Conservation (phyloP, 2,329 filamentous ascomycete genomes). For the Fusarium graminum region DNA sequence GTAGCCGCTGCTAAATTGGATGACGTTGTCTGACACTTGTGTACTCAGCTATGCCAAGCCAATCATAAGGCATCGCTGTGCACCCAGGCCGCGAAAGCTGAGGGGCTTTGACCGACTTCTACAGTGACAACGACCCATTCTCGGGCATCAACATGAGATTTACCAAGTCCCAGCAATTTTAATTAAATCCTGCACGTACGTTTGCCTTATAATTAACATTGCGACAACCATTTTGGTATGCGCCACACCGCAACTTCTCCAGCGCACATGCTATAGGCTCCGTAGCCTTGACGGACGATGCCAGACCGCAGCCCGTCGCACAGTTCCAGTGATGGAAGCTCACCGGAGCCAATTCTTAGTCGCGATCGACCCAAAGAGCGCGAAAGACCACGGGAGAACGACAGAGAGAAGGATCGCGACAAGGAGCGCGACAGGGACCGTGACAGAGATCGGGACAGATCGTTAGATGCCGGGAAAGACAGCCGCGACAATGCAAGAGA, state of each 20-base stretch:
- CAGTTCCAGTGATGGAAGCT: constrained; percentile 44
- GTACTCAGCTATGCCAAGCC: constrained; percentile 24
- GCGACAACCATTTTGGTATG: constrained; percentile 40
- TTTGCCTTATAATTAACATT: constrained; percentile 1
- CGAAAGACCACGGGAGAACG: constrained; percentile 9
- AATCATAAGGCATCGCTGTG: constrained; percentile 39
- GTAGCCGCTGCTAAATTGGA: constrained; percentile 12
- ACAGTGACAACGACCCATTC: constrained; percentile 24
- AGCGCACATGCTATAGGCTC: constrained; percentile 29
- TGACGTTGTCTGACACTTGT: constrained; percentile 38
- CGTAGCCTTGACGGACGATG: constrained; percentile 39
- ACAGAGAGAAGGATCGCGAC: constrained; percentile 6
- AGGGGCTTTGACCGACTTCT: constrained; percentile 43
- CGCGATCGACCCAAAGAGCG: constrained; percentile 24
- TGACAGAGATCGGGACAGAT: constrained; percentile 14
- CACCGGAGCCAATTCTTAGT: constrained; percentile 38
- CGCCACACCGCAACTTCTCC: constrained; percentile 18
- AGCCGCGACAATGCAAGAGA: not conserved
- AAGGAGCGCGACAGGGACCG: not conserved
- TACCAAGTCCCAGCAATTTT: constrained; percentile 11
- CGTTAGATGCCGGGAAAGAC: constrained; percentile 15
- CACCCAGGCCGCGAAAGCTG: constrained; percentile 37
- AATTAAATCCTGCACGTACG: constrained; percentile 4
- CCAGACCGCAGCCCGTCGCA: constrained; percentile 42
- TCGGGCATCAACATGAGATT: constrained; percentile 33